Evolutionary conservation across 208 protist species (phyloP), one percentile per base, ranked within the genome.

Genomic region (Crithidia brevicula): DNA sequence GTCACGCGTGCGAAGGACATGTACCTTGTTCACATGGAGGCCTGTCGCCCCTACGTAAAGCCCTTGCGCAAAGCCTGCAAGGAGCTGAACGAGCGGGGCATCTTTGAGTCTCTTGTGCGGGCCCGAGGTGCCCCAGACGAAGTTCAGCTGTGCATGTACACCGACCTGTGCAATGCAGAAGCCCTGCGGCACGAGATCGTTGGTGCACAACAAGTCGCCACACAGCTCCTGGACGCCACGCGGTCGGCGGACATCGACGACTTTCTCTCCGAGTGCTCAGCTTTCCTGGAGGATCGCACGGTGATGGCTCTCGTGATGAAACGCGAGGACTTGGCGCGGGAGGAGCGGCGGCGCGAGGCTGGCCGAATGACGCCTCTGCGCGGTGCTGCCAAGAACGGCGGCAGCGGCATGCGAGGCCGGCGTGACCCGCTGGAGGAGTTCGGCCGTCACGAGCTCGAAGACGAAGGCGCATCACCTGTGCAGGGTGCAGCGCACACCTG

Each of bases 111-210:
- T 5, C 79, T 95, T 2, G 56, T 77, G 25, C 66, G 53, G 16
- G 69, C 72, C 0, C 81, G 83, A 9, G 23, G 67, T 3, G 84
- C 84, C 18, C 77, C 83, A 2, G 62, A 77, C 13, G 54, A 69
- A 18, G 62, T 89, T 18, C 86, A 80, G 63, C 74, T 82, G 42
- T 80, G 79, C 77, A 91, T 95, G 83, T 86, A 80, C 54, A 78
- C 81, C 0, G 89, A 95, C 69, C 72, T 95, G 49, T 72, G 68
- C 58, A 62, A 78, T 34, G 89, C 89, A 0, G 80, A 91, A 76
- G 63, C 70, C 7, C 68, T 95, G 10, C 82, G 69, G 10, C 68
- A 71, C 54, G 74, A 82, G 54, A 82, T 92, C 34, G 56, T 71
- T 6, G 51, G 40, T 22, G 72, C 85, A 5, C 77, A 79, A 27